Percentiles rank a stretch among this genome's conserved stretches.
Conservation (phyloP, 2,329 filamentous ascomycete species). For the Geosmithia flava region DNA sequence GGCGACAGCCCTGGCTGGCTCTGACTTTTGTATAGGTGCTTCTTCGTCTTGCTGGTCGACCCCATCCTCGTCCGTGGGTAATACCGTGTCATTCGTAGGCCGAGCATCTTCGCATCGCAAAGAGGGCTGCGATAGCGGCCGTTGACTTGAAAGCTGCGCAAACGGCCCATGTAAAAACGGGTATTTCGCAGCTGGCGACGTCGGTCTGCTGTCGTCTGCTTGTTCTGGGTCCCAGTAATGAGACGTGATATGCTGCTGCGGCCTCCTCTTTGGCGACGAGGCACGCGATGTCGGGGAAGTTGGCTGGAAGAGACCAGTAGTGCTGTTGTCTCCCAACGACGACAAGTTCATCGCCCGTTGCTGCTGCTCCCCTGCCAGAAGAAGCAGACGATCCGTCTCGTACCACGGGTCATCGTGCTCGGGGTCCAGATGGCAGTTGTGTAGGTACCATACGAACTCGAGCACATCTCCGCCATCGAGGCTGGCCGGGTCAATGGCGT, state of each 20-base stretch:
- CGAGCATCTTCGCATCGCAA: not conserved
- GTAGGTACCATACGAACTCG: slow-evolving; percentile 13
- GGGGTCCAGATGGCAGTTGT: not conserved
- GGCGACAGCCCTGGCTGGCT: not conserved
- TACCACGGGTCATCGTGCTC: slow-evolving; percentile 13
- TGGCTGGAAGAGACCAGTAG: not conserved
- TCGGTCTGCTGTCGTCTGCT: not conserved
- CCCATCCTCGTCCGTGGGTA: too few relatives aligned
- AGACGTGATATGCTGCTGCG: not conserved
- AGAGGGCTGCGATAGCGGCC: not conserved
- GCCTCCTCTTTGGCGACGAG: not conserved
- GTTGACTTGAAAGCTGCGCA: not conserved
- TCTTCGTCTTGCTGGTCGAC: too few relatives aligned
- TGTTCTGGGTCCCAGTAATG: not conserved
- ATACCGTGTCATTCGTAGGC: not conserved
- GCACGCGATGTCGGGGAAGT: not conserved
- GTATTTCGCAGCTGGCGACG: not conserved
- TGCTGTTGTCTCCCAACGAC: not conserved
- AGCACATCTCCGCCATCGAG: slow-evolving; percentile 20
- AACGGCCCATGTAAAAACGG: not conserved
- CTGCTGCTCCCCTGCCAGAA: not conserved
- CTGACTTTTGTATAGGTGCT: too few relatives aligned
- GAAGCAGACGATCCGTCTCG: slow-evolving; percentile 18
- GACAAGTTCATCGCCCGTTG: not conserved
- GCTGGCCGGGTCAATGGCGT: slow-evolving; percentile 4